Conservation (phyloP, 2,329 filamentous ascomycete genomes). For the Colletotrichum plurivorum region DNA sequence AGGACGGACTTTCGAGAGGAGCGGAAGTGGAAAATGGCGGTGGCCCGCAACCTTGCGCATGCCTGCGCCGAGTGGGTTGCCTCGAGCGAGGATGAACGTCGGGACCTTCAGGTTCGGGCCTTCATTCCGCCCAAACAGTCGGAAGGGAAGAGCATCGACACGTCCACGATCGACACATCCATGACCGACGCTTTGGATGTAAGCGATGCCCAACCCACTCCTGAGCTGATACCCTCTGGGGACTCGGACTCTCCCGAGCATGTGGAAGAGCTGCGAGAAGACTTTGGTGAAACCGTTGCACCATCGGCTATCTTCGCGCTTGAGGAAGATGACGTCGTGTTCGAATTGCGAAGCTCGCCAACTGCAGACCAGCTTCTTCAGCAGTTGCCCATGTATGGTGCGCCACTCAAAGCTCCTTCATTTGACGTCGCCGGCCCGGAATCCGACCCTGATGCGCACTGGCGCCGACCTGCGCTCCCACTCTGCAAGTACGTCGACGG, state of each 20-base stretch:
- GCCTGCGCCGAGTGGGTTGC: slow-evolving; percentile 88
- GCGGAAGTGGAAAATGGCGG: slow-evolving; percentile 90
- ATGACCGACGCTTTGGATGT: slow-evolving; percentile 42
- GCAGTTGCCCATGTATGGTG: slow-evolving; percentile 85
- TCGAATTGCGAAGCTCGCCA: slow-evolving; percentile 81
- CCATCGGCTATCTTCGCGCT: slow-evolving; percentile 88
- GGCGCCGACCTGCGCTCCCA: slow-evolving; percentile 83
- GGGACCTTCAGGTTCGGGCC: slow-evolving; percentile 77
- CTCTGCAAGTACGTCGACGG: slow-evolving; percentile 90
- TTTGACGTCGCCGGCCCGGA: slow-evolving; percentile 71
- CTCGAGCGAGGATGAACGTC: slow-evolving; percentile 73
- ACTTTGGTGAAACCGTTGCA: slow-evolving; percentile 64
- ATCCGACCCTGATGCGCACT: slow-evolving; percentile 76
- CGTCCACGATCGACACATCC: slow-evolving; percentile 51
- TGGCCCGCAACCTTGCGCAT: slow-evolving; percentile 83
- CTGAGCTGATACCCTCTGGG: slow-evolving; percentile 76
- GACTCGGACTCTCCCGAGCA: slow-evolving; percentile 71
- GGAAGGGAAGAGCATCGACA: slow-evolving; percentile 49
- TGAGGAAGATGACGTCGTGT: slow-evolving; percentile 85
- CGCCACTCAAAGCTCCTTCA: slow-evolving; percentile 71
- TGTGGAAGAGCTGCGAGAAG: slow-evolving; percentile 58
- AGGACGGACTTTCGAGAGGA: slow-evolving; percentile 95
- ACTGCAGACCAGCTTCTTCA: slow-evolving; percentile 82
- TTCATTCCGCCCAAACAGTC: slow-evolving; percentile 60
- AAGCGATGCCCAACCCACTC: slow-evolving; percentile 68